Conservation (phyloP, 768 basidiomycete species). For the Rubroboletus pulcherrimus region DNA sequence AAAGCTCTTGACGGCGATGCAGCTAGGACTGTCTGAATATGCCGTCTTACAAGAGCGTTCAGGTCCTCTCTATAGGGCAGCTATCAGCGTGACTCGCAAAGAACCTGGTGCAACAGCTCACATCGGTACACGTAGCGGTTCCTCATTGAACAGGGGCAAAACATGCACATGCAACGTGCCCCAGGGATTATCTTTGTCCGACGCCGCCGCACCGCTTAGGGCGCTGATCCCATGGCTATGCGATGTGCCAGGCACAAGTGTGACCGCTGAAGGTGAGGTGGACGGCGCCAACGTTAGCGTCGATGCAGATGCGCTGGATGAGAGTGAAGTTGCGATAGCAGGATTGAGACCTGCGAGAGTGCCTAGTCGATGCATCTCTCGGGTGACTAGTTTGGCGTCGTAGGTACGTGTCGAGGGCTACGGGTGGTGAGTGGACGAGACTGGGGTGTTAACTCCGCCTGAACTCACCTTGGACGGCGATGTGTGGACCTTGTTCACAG, state of each 20-base stretch:
- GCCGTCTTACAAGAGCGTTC: constrained; percentile 74
- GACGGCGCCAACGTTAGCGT: constrained; percentile 41
- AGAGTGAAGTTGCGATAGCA: constrained; percentile 33
- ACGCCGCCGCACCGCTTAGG: constrained; percentile 24
- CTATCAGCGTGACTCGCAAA: constrained; percentile 8
- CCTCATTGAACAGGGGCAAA: constrained; percentile 88
- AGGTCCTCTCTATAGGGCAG: constrained; percentile 69
- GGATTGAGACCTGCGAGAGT: constrained; percentile 55
- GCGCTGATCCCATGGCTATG: constrained; percentile 25
- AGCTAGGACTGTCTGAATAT: constrained; percentile 71
- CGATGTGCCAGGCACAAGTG: constrained; percentile 33
- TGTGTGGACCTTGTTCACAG: constrained; percentile 27
- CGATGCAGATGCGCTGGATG: constrained; percentile 45
- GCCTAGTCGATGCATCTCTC: constrained; percentile 83
- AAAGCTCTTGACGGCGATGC: constrained; percentile 73
- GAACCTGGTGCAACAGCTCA: constrained; percentile 32
- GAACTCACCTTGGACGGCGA: constrained; percentile 35
- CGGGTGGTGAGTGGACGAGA: constrained; percentile 18
- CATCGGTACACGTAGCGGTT: constrained; percentile 83
- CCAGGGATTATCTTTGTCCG: constrained; percentile 71
- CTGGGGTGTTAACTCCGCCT: constrained; percentile 17
- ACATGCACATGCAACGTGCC: constrained; percentile 80
- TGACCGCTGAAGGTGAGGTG: constrained; percentile 34
- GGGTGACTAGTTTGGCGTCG: constrained; percentile 74
- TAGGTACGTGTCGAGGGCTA: constrained; percentile 68